phyloP scores from a whole-genome alignment of 371 early-diverging fungal species.

The Mortierella sp. region DNA sequence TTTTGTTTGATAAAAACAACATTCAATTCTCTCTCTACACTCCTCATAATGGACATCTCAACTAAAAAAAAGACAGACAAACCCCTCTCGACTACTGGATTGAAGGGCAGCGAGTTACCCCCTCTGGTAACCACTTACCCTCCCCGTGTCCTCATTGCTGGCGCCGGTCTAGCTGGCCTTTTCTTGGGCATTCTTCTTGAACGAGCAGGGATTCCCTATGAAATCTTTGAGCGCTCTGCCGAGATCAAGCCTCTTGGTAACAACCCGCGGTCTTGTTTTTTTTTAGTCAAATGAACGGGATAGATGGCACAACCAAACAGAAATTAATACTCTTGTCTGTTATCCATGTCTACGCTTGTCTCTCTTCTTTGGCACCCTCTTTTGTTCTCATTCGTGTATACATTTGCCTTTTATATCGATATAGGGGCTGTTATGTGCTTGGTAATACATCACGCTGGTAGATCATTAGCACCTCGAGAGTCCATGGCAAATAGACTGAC shows the following conservation, averaged over 20 bases:
- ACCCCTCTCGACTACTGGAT: not conserved
- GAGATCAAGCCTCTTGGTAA: constrained; percentile 18
- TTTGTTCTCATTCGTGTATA: too few relatives aligned
- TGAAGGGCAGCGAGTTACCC: not conserved
- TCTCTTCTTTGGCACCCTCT: too few relatives aligned
- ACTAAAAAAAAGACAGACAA: not conserved
- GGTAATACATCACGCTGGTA: not conserved
- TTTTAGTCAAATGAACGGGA: not conserved
- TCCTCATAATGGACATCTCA: too few relatives aligned
- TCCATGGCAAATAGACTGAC: not conserved
- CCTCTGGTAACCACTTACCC: not conserved
- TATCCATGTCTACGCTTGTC: too few relatives aligned
- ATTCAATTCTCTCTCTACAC: too few relatives aligned
- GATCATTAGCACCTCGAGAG: too few relatives aligned
- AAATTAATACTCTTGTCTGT: too few relatives aligned
- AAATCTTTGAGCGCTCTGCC: constrained; percentile 16
- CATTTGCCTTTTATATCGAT: too few relatives aligned
- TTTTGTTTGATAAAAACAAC: too few relatives aligned
- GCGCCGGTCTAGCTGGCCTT: constrained; percentile 18
- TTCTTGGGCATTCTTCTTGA: constrained; percentile 22
- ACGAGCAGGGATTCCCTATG: constrained; percentile 15
- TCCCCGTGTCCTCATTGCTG: constrained; percentile 13
- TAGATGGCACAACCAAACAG: too few relatives aligned
- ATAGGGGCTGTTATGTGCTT: constrained; percentile 24
- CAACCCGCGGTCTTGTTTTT: not conserved